phyloP scores from a whole-genome alignment of 768 basidiomycete genomes.

The Suillus bovinus region DNA sequence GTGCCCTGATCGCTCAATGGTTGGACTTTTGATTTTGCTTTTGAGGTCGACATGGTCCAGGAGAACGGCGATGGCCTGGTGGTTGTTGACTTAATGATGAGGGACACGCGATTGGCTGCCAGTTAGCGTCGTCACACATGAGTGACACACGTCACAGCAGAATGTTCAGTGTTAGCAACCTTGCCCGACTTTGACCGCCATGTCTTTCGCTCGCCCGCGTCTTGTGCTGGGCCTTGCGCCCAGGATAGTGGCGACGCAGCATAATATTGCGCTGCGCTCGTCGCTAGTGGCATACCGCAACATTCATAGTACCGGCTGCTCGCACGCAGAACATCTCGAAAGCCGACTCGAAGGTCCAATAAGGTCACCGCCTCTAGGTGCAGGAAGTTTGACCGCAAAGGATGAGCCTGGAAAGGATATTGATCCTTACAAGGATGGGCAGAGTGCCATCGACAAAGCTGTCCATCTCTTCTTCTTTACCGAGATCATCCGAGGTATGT shows the following conservation, averaged over 20 bases:
- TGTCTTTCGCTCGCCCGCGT: slow-evolving; percentile 59
- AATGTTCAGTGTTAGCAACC: slow-evolving; percentile 21
- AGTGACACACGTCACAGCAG: slow-evolving; percentile 31
- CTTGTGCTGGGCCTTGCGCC: slow-evolving; percentile 54
- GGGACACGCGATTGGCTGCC: slow-evolving; percentile 26
- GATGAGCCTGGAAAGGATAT: slow-evolving; percentile 52
- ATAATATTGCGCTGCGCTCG: slow-evolving; percentile 33
- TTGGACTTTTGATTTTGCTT: slow-evolving; percentile 58
- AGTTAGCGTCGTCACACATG: slow-evolving; percentile 21
- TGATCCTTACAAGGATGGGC: slow-evolving; percentile 75
- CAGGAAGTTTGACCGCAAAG: slow-evolving; percentile 35
- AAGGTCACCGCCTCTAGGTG: slow-evolving; percentile 34
- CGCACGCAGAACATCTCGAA: slow-evolving; percentile 22
- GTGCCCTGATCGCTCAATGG: slow-evolving; percentile 74
- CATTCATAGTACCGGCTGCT: slow-evolving; percentile 25
- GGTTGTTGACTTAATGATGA: slow-evolving; percentile 18
- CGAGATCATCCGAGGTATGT: slow-evolving; percentile 90
- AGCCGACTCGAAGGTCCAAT: slow-evolving; percentile 26
- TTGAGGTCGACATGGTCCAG: slow-evolving; percentile 48
- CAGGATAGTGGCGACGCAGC: slow-evolving; percentile 34
- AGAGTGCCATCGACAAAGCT: slow-evolving; percentile 93
- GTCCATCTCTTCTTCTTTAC: slow-evolving; percentile 98
- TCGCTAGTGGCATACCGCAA: slow-evolving; percentile 47
- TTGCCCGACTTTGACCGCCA: slow-evolving; percentile 45
- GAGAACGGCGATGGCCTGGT: not conserved